A percentile compares a stretch with the other conserved stretches of the same genome.
Conservation (phyloP, 306 rosid species). For the Sicyos edulis region DNA sequence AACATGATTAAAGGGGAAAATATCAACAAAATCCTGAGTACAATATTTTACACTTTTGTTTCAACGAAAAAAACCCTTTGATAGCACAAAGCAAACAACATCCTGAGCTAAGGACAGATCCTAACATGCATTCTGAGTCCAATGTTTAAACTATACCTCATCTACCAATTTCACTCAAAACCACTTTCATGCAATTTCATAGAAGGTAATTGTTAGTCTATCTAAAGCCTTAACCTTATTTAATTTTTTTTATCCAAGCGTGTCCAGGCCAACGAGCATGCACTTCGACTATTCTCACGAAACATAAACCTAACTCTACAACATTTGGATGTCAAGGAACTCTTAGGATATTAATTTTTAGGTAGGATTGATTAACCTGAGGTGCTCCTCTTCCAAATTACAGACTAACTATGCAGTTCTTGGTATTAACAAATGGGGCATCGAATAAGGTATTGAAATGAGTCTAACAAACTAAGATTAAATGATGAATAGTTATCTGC, state of each 20-base stretch:
- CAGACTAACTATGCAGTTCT: background rate
- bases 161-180: background rate
- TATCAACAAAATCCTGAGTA: constrained; percentile 22
- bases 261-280: too few relatives aligned
- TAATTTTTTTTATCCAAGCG: too few relatives aligned
- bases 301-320: background rate
- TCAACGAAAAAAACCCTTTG: background rate
- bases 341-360: too few relatives aligned
- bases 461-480: background rate
- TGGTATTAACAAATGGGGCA: background rate
- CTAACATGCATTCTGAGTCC: background rate
- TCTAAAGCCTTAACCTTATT: background rate
- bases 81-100: background rate
- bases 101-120: background rate
- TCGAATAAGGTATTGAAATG: background rate
- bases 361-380: background rate
- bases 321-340: too few relatives aligned
- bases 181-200: background rate
- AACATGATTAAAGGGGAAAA: constrained; percentile 24
- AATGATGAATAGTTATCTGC: background rate
- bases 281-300: too few relatives aligned
- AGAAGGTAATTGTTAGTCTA: background rate
- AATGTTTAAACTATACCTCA: background rate
- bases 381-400: background rate
- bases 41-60: background rate